Base-by-base conservation (phyloP, 2,329 filamentous ascomycete genomes). In the Penicillium sp. region DNA sequence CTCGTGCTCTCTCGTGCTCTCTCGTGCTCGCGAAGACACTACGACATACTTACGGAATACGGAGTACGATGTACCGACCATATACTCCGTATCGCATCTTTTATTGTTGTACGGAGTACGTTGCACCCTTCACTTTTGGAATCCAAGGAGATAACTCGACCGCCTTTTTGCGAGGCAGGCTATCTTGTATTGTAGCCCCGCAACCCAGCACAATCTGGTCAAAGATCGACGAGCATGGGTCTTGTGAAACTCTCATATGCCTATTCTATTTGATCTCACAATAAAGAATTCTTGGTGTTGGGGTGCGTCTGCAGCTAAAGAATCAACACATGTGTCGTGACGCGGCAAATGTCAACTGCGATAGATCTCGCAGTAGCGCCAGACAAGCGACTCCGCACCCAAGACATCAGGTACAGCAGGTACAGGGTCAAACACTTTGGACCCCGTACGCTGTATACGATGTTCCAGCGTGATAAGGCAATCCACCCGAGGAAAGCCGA, bases 191-290 rank as follows among this genome's bases (percentile, higher is more conserved):
- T 32, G 23, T 38, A 38, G 58, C 58, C 53, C 59, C 59, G 55
- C 59, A 50, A 34, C 46, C 35, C 29, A 50, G 23, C 51, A 53
- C 57, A 32, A 36, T 53, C 50, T 41, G 50, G 58, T 54, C 23
- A 34, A 55, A 49, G 59, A 61, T 61, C 59, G 58, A 56, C 59
- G 30, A 46, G 40, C 44, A 34, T 50, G 34, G 44, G 34, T 50
- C 38, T 42, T 19, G 23, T n/a, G 47, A 30, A 27, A 54, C 47
- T 36, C 18, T 29, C 19, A 40, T 14, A 16, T 8, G n/a, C n/a
- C 26, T 16, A 47, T 45, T 29, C 34, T 16, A 57, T 47, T 50
- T 39, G 46, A 18, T 40, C n/a, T 35, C 38, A 19, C 6, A 26
- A 35, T 7, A 49, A n/a, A 34, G 40, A 55, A 13, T 56, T 18